Percentiles rank a stretch among this genome's conserved stretches.
These are phyloP conservation scores for Dentipellis sp. DNA, from an alignment of 768 basidiomycete genomes.

Conservation along the genomic window DNA sequence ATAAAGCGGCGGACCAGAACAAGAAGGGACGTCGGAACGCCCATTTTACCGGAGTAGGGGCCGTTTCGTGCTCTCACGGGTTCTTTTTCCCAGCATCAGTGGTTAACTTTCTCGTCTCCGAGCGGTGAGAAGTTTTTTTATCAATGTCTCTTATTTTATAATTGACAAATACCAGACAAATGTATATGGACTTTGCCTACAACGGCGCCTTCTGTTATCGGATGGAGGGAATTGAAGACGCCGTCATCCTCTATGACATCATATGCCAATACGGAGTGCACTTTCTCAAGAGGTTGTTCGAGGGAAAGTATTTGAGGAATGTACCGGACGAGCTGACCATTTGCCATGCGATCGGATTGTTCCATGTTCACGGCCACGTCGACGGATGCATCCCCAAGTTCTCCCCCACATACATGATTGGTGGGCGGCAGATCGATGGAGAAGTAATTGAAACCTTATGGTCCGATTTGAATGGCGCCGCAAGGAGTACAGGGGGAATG, in stretches of 20 bases:
- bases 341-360: background rate
- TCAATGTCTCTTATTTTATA: no score
- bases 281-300: background rate
- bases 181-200: background rate
- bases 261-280: background rate
- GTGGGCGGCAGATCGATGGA: constrained; percentile 2
- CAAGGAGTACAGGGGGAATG: constrained; percentile 1
- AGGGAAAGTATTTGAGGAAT: background rate
- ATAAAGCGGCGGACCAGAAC: background rate
- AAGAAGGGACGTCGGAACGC: background rate
- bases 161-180: background rate
- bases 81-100: background rate
- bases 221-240: background rate
- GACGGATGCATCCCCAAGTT: background rate
- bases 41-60: background rate
- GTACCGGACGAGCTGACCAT: background rate
- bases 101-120: background rate
- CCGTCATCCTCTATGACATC: background rate
- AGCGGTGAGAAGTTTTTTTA: no score
- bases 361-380: constrained; percentile 3
- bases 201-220: background rate
- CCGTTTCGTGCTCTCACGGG: background rate
- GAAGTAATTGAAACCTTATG: constrained; percentile 2
- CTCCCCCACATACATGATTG: background rate
- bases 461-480: background rate